Evolutionary conservation across 352 stramenopile species (phyloP), one percentile per base, ranked within the genome.

Genomic region (Phytophthora tubulina): DNA sequence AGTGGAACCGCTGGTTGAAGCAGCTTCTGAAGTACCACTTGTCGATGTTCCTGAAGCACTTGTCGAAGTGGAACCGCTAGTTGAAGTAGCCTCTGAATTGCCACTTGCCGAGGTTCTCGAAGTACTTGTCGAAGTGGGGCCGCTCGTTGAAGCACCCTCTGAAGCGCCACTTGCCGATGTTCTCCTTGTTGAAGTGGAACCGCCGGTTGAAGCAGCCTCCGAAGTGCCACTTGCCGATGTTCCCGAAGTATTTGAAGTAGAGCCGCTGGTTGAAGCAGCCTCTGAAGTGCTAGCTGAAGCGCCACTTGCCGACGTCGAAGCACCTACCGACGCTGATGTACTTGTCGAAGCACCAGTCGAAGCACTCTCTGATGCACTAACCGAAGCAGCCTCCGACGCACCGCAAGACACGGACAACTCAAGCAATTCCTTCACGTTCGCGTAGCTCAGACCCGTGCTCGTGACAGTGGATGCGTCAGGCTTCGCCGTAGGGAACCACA

Each of bases 401-500:
- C 30, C 41, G 33, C 74, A 81, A 27, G 70, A 49, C 15, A 78
- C 13, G 0, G 72, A 80, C 42, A 72, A 14, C 11, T 76, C 33
- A 9, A 76, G 46, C 39, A 85, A 44, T 27, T 78, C 67, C 42
- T 67, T 6, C 9, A 85, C 74, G 30, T 79, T 59, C 14, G 59
- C 61, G 57, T 84, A 82, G 36, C 54, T 80, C n/a, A 80, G 49
- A 32, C 72, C 75, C 1, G 70, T 62, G 27, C 38, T 58, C 31
- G 77, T 79, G 46, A 84, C 58, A 2, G 65, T 61, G 11, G 63
- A 70, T 15, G 51, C 61, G 11, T 63, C 62, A 9, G 79, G 70
- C 32, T 82, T 82, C 17, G 48, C 45, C 1, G 72, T 81, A 2
- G 73, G 49, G 32, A 85, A 72, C 72, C 72, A 85, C 2, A 83